phyloP scores from a whole-genome alignment of 2,329 filamentous ascomycete genomes.

The Fusarium protoensiforme region DNA sequence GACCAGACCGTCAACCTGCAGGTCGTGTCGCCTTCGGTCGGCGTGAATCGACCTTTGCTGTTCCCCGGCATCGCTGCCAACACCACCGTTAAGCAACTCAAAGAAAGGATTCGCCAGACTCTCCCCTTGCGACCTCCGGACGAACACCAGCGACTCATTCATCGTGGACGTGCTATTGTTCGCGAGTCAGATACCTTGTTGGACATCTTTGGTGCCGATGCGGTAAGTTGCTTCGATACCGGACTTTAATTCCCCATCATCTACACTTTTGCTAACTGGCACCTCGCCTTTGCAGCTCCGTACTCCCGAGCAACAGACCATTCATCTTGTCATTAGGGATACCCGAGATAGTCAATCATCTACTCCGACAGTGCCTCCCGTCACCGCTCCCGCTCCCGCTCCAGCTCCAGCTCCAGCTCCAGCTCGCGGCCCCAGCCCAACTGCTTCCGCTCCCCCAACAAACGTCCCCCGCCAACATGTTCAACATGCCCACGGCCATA shows the following conservation, averaged over 20 bases:
- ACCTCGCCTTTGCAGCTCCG: constrained; percentile 50
- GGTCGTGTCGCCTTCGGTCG: constrained; percentile 68
- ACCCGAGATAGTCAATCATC: constrained; percentile 44
- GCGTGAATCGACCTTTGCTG: constrained; percentile 61
- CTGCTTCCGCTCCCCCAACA: constrained; percentile 33
- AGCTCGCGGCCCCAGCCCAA: constrained; percentile 44
- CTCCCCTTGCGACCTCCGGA: constrained; percentile 62
- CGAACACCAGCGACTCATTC: constrained; percentile 69
- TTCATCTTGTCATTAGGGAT: constrained; percentile 65
- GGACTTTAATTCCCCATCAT: background rate
- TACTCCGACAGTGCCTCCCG: constrained; percentile 36
- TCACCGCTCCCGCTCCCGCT: constrained; percentile 5
- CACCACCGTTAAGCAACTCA: constrained; percentile 67
- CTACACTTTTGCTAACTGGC: constrained; percentile 35
- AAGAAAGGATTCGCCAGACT: constrained; percentile 65
- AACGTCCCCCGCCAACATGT: constrained; percentile 37
- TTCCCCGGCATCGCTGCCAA: constrained; percentile 60
- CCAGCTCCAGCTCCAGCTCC: constrained; percentile 9
- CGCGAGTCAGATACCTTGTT: constrained; percentile 66
- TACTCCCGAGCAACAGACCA: constrained; percentile 59
- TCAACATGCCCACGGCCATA: constrained; percentile 30
- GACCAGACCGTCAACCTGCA: constrained; percentile 64
- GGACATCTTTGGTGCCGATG: constrained; percentile 66
- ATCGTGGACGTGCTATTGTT: constrained; percentile 66
- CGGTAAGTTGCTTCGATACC: constrained; percentile 49